phyloP scores from a whole-genome alignment of 306 rosid genomes.

The Cyclanthera cordifolia region DNA sequence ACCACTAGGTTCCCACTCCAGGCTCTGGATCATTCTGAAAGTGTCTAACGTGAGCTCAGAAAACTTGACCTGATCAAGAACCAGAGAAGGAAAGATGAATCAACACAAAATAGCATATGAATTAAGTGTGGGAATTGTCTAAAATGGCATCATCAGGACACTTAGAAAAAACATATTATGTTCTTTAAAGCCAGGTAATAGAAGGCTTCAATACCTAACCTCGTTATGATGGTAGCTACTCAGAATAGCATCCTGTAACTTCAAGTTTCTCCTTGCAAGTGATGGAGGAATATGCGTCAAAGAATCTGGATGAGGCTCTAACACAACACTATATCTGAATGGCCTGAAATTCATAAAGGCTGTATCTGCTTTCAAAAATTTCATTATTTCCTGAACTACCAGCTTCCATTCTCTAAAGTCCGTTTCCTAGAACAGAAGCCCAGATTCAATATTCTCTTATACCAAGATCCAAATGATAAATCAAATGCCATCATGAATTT shows the following conservation, averaged over 20 bases:
- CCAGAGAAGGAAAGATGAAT: conserved; percentile 15
- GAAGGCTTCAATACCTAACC: conserved; percentile 33
- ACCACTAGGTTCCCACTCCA: conserved; percentile 99
- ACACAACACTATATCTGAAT: conserved; percentile 63
- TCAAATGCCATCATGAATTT: conserved; percentile 11
- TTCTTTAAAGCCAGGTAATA: neutral
- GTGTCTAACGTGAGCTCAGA: conserved; percentile 89
- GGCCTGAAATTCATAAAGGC: conserved; percentile 79
- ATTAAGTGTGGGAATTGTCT: conserved; percentile 4
- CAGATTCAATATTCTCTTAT: conserved; percentile 26
- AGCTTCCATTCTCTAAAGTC: conserved; percentile 92
- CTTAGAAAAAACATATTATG: conserved; percentile 6
- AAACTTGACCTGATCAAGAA: conserved; percentile 61
- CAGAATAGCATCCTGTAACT: conserved; percentile 68
- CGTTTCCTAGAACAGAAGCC: conserved; percentile 47
- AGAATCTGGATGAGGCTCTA: conserved; percentile 76
- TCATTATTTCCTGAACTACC: conserved; percentile 78
- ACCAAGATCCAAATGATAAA: conserved; percentile 18
- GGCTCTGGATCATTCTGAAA: conserved; percentile 89
- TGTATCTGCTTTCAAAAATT: conserved; percentile 73
- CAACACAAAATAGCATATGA: conserved; percentile 1
- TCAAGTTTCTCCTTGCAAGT: conserved; percentile 40
- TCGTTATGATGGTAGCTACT: conserved; percentile 80
- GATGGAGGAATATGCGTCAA: conserved; percentile 36
- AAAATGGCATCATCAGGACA: neutral